Conservation (phyloP, 2,329 filamentous ascomycete genomes). For the Colletotrichum sublineola region DNA sequence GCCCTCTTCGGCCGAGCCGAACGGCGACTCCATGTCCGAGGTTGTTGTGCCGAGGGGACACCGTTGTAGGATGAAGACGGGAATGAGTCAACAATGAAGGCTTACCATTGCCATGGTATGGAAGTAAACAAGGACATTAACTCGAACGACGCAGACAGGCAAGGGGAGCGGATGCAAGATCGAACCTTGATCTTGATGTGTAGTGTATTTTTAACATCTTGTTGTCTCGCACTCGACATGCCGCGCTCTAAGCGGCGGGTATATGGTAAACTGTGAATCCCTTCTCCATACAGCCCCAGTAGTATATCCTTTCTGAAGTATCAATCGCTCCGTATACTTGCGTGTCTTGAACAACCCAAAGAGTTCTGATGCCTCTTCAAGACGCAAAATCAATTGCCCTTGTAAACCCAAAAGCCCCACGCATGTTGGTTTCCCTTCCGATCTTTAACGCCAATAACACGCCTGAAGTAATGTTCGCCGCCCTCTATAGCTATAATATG, state of each 20-base stretch:
- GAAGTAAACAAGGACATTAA: neutral
- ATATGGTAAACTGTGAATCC: conserved; percentile 26
- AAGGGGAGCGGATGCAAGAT: neutral
- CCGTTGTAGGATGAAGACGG: neutral
- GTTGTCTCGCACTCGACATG: conserved; percentile 19
- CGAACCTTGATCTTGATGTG: neutral
- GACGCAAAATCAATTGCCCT: conserved; percentile 26
- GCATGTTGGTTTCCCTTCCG: neutral
- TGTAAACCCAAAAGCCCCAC: conserved; percentile 17
- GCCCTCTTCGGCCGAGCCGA: neutral
- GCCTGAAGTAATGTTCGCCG: conserved; percentile 10
- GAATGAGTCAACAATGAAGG: neutral
- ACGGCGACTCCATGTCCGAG: neutral
- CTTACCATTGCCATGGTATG: neutral
- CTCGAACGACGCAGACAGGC: neutral
- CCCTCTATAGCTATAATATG: conserved; percentile 15
- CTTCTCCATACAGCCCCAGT: conserved; percentile 12
- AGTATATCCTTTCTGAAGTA: conserved; percentile 8
- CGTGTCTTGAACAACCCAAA: conserved; percentile 23
- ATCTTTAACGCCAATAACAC: conserved; percentile 35
- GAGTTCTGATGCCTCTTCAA: conserved; percentile 37
- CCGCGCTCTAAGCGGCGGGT: conserved; percentile 35
- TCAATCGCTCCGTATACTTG: conserved; percentile 21
- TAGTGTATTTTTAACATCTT: neutral
- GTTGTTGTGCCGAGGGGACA: neutral